Base-by-base conservation (phyloP, 352 stramenopile genomes). In the Globisporangium viniferum region DNA sequence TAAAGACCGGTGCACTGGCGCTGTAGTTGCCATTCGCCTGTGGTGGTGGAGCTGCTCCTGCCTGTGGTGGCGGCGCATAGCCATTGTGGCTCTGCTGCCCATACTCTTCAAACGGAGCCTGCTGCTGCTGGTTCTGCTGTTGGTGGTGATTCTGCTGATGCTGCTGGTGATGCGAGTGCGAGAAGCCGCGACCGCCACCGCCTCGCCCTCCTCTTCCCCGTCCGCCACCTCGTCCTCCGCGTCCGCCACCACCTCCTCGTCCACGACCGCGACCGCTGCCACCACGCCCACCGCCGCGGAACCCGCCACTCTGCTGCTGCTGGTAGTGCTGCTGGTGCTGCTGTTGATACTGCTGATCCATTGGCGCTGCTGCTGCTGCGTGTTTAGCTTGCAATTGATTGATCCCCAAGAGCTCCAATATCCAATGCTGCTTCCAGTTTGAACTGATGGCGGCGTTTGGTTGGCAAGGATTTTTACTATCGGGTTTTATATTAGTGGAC, bases 281-380 rank as follows among this genome's bases (percentile, higher is more conserved):
- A 20, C 70, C 68, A 41, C 67, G 67, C 1, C 75, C 74, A 35
- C 78, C 71, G 49, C 80, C 73, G 22, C 72, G 59, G 58, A 75
- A 73, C 53, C 72, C 67, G 24, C 65, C 66, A 36, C 24, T 46
- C 22, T 58, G 59, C 62, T 35, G 53, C 57, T 31, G 31, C 33
- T 62, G 57, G 1, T 36, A 22, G 4, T 33, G 58, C 0, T 14
- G 20, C n/a, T 35, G 57, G 22, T 53, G 58, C n/a, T 63, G 58
- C 5, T 63, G 36, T 5, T 18, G 12, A 12, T 63, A 24, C 59
- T 59, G 54, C 24, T 58, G 53, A 10, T 59, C 54, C 54, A 59
- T 59, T n/a, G 29, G 15, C 27, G 27, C 24, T 20, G 4, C 27
- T 57, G 44, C 15, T 49, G 18, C 15, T 6, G 44, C 8, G 18